These are phyloP conservation scores for Starmerella khaoyaiensis DNA, from an alignment of 805 yeast species.

Conservation along the genomic window DNA sequence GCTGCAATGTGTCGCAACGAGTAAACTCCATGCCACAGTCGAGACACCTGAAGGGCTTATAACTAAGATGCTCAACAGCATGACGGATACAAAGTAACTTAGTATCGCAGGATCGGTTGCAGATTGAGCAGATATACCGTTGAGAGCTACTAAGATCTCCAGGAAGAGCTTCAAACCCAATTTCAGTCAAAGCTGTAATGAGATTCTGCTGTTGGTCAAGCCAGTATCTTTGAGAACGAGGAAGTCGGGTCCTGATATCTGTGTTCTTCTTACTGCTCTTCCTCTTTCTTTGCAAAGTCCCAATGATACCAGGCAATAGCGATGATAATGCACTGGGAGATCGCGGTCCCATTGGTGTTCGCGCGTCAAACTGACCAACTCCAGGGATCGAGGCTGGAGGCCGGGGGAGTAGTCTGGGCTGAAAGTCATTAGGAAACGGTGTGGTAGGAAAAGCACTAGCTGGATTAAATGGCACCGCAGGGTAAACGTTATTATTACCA, in stretches of 20 bases:
- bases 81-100: slow-evolving; percentile 10
- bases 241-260: too few relatives aligned
- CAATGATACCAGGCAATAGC: too few relatives aligned
- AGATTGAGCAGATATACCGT: slow-evolving; percentile 8
- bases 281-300: neutral
- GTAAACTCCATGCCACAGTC: slow-evolving; percentile 8
- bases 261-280: neutral
- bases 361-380: too few relatives aligned
- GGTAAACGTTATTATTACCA: too few relatives aligned
- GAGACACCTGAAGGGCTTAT: slow-evolving; percentile 11
- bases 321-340: too few relatives aligned
- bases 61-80: slow-evolving; percentile 11
- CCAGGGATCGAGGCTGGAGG: neutral
- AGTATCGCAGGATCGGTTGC: slow-evolving; percentile 6
- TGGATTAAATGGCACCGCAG: neutral
- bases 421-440: neutral
- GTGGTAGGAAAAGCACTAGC: too few relatives aligned
- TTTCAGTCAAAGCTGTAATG: slow-evolving; percentile 2
- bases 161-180: slow-evolving; percentile 6
- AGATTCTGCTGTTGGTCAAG: slow-evolving; percentile 12
- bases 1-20: slow-evolving; percentile 12
- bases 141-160: neutral
- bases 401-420: neutral
- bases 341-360: neutral
- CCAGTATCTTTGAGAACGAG: slow-evolving; percentile 14